Percentiles rank a stretch among this genome's conserved stretches.
phyloP scores from a whole-genome alignment of 345 rosid species.

The Durio zibethinus region DNA sequence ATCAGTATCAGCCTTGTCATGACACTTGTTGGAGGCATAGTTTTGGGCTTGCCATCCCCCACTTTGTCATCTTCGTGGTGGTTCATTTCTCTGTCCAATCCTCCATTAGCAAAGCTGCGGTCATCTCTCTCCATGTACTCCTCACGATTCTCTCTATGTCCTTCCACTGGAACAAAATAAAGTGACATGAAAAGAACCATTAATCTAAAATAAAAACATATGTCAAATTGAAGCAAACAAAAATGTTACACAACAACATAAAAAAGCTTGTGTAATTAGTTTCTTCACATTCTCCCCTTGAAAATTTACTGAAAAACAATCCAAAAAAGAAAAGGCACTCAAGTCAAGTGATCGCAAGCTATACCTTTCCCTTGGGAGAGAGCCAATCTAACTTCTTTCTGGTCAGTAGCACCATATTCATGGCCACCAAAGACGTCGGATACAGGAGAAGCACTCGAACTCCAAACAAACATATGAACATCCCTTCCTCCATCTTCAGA shows the following conservation, averaged over 20 bases:
- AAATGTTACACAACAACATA: not conserved
- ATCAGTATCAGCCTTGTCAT: constrained; percentile 97
- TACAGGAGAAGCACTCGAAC: constrained; percentile 92
- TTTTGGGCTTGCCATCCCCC: constrained; percentile 48
- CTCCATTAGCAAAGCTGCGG: constrained; percentile 75
- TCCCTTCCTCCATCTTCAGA: constrained; percentile 58
- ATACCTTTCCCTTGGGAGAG: constrained; percentile 86
- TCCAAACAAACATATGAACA: constrained; percentile 98
- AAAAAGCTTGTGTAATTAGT: not conserved
- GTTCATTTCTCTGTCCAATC: constrained; percentile 39
- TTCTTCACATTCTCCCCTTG: not conserved
- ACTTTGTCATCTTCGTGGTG: constrained; percentile 47
- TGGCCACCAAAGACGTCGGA: constrained; percentile 81
- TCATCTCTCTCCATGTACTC: constrained; percentile 74
- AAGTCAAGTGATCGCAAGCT: not conserved
- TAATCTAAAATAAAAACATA: not conserved
- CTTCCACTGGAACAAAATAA: constrained; percentile 30
- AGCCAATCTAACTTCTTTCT: constrained; percentile 69
- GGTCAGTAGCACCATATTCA: constrained; percentile 44
- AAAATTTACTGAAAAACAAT: not conserved
- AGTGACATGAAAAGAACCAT: not conserved
- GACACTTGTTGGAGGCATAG: constrained; percentile 96
- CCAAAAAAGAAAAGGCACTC: not conserved
- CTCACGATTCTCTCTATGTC: constrained; percentile 37
- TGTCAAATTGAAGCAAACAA: not conserved